Evolutionary conservation across 2,329 filamentous ascomycete species (phyloP), one percentile per base, ranked within the genome.

Genomic region (Botryotinia narcissicola): DNA sequence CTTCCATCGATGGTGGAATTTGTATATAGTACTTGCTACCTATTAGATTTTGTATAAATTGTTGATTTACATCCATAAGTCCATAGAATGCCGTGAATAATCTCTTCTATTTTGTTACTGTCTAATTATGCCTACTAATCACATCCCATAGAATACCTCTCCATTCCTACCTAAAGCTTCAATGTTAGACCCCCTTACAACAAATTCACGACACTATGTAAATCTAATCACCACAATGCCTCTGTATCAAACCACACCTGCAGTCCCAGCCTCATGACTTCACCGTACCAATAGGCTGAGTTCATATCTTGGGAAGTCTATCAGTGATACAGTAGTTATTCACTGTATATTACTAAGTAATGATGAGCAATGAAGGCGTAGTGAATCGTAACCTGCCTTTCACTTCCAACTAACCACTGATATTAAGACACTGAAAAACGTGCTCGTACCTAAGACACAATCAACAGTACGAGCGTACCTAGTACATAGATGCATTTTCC

Each of bases 1-100:
- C 25, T 44, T 4, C 29, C 8, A 64, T 16, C 20, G 8, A 46
- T 32, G 40, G 40, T 29, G 46, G n/a, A 25, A n/a, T 0, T 37
- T 54, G 3, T 46, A 20, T 18, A 29, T 54, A 54, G 61, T 40
- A 20, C 20, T 66, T 10, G 22, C 16, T 18, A 7, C 7, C n/a
- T 5, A 22, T 40, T 37, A n/a, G 14, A 40, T 22, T 6, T 20
- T n/a, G 20, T n/a, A 4, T 54, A n/a, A 0, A 40, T 29, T 37
- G 1, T n/a, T 29, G 63, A 44, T 4, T 66, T 25, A 8, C 3
- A 35, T 35, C 1, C 10, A 48, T 0, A 37, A n/a, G 2, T n/a
- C 40, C 9, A 25, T 29, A 9, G 0, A 6, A 48, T 35, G 22
- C 29, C 29, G 3, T 66, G n/a, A 29, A 66, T 8, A 16, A 9